These are phyloP conservation scores for Phytophthora pseudosyringae DNA, from an alignment of 352 stramenopile genomes.

Conservation along the genomic window DNA sequence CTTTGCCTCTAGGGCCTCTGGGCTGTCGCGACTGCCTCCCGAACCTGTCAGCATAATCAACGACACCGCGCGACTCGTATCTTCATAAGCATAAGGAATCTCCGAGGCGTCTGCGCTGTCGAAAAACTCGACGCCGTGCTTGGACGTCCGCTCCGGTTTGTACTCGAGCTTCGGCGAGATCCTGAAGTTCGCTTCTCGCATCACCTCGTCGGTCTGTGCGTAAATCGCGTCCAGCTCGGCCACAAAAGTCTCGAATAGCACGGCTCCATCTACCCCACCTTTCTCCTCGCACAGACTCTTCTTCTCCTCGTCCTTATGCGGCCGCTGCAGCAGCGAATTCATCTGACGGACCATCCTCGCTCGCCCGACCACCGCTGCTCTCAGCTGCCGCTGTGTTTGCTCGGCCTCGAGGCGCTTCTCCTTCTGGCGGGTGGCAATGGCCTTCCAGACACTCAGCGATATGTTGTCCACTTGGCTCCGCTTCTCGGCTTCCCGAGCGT, in stretches of 20 bases:
- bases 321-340: neutral
- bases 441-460: conserved; percentile 2
- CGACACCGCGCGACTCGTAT: conserved; percentile 18
- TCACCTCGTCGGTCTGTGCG: conserved; percentile 1
- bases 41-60: conserved; percentile 21
- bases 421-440: conserved; percentile 3
- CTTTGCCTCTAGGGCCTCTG: conserved; percentile 6
- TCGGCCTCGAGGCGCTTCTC: conserved; percentile 9
- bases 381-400: neutral
- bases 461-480: neutral
- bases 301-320: neutral
- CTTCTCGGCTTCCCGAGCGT: neutral
- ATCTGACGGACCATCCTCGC: conserved; percentile 9
- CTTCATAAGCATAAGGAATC: conserved; percentile 23
- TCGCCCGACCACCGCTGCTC: neutral
- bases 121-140: conserved; percentile 12
- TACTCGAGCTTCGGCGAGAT: neutral
- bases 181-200: neutral
- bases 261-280: neutral
- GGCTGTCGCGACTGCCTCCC: conserved; percentile 1
- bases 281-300: neutral
- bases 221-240: conserved; percentile 5
- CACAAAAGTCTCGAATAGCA: conserved; percentile 1
- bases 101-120: conserved; percentile 6
- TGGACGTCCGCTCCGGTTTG: neutral